These are phyloP conservation scores for Helminthosporium solani DNA, from an alignment of 2,329 filamentous ascomycete species.

Conservation along the genomic window DNA sequence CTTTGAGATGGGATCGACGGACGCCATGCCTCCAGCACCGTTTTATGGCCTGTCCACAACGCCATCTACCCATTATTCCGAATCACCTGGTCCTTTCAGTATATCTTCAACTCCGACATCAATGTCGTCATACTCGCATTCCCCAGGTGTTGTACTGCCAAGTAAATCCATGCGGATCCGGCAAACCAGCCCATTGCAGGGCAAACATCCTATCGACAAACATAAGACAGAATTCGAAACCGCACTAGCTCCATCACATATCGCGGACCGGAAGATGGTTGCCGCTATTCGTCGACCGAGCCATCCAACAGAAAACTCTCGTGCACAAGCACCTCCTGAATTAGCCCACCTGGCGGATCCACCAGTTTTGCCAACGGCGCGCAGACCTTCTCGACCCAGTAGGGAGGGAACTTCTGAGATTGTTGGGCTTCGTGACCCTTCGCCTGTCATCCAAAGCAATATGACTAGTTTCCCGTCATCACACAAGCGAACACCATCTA, in stretches of 20 bases:
- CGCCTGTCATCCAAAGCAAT: conserved; percentile 59
- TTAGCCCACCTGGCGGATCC: conserved; percentile 61
- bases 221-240: conserved; percentile 48
- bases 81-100: conserved; percentile 71
- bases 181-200: conserved; percentile 58
- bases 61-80: conserved; percentile 74
- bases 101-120: conserved; percentile 77
- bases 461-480: conserved; percentile 50
- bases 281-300: conserved; percentile 1
- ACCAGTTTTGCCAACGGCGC: conserved; percentile 49
- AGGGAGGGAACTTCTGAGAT: conserved; percentile 49
- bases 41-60: conserved; percentile 67
- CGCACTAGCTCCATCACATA: conserved; percentile 35
- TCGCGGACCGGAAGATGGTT: background rate
- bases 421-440: conserved; percentile 48
- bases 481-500: conserved; percentile 54
- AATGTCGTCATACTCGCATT: conserved; percentile 74
- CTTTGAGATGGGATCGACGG: conserved; percentile 58
- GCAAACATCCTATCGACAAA: conserved; percentile 61
- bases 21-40: conserved; percentile 68
- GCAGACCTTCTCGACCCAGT: conserved; percentile 49
- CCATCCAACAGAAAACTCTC: conserved; percentile 13
- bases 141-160: conserved; percentile 60
- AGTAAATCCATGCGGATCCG: conserved; percentile 47
- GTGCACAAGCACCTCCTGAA: conserved; percentile 38